Evolutionary conservation across 1,284 basidiomycete genomes (phyloP).

Genomic region (Sphagnurus paluster): DNA sequence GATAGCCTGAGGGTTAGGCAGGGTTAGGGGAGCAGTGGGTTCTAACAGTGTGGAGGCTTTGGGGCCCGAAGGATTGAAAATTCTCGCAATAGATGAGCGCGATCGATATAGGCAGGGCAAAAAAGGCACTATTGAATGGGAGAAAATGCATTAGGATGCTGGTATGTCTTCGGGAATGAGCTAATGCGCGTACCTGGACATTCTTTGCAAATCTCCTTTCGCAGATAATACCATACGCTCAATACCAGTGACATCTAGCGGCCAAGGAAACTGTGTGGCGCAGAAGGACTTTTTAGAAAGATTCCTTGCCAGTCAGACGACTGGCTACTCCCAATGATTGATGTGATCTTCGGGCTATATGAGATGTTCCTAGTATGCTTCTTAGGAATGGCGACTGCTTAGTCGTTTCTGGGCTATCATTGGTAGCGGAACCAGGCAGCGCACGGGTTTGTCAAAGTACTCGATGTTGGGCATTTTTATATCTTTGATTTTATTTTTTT

Average conservation of each 20-base stretch:
- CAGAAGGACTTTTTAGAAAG: slow-evolving; percentile 3
- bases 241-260: slow-evolving; percentile 49
- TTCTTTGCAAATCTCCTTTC: slow-evolving; percentile 64
- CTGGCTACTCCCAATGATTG: slow-evolving; percentile 33
- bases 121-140: slow-evolving; percentile 50
- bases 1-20: slow-evolving; percentile 34
- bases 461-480: no score
- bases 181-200: slow-evolving; percentile 51
- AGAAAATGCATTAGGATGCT: background rate
- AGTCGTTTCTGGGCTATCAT: no score
- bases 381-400: no score
- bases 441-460: no score
- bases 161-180: no score
- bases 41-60: slow-evolving; percentile 17
- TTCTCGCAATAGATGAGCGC: slow-evolving; percentile 55
- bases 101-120: slow-evolving; percentile 58
- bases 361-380: no score
- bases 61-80: slow-evolving; percentile 28
- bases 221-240: slow-evolving; percentile 67
- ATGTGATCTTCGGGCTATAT: slow-evolving; percentile 41
- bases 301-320: slow-evolving; percentile 4
- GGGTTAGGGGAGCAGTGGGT: no score
- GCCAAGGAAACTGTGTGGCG: slow-evolving; percentile 55
- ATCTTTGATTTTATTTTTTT: no score
- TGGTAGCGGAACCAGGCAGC: no score